phyloP scores from a whole-genome alignment of 2,329 filamentous ascomycete species.

The Myriosclerotinia scirpicola region DNA sequence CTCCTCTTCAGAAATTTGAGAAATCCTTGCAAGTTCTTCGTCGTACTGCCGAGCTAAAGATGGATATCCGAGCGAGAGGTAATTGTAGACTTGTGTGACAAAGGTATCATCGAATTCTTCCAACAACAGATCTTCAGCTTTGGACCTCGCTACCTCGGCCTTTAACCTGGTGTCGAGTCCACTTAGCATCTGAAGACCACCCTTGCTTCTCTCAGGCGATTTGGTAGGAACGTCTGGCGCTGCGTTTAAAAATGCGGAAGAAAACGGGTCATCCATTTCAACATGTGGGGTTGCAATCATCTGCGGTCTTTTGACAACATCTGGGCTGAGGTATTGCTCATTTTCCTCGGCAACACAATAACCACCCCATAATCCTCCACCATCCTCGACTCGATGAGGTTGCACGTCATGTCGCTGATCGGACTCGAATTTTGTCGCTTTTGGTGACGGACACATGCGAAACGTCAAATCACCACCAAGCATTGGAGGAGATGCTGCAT shows the following conservation, averaged over 20 bases:
- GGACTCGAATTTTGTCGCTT: constrained; percentile 79
- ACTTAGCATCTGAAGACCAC: constrained; percentile 39
- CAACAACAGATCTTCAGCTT: constrained; percentile 44
- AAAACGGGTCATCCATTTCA: constrained; percentile 42
- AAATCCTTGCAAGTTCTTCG: constrained; percentile 80
- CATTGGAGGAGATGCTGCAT: constrained; percentile 75
- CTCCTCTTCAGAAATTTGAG: constrained; percentile 65
- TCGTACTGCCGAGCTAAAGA: constrained; percentile 81
- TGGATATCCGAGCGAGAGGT: constrained; percentile 89
- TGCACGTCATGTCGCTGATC: constrained; percentile 61
- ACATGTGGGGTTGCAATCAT: constrained; percentile 43
- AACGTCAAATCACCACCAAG: constrained; percentile 79
- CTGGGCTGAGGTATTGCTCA: constrained; percentile 41
- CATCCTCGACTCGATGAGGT: constrained; percentile 56
- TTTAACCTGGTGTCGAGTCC: constrained; percentile 37
- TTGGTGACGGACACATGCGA: constrained; percentile 77
- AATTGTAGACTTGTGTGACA: constrained; percentile 96
- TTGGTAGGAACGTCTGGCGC: constrained; percentile 22
- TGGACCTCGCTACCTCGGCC: constrained; percentile 34
- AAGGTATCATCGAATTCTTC: constrained; percentile 79
- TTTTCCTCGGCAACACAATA: constrained; percentile 54
- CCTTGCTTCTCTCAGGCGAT: constrained; percentile 18
- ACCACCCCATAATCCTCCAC: constrained; percentile 74
- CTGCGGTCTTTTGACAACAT: constrained; percentile 35
- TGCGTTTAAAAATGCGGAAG: constrained; percentile 34